Evolutionary conservation across 108 stramenopile genomes (phyloP), one percentile per base, ranked within the genome.

Genomic region (Parmales sp.): DNA sequence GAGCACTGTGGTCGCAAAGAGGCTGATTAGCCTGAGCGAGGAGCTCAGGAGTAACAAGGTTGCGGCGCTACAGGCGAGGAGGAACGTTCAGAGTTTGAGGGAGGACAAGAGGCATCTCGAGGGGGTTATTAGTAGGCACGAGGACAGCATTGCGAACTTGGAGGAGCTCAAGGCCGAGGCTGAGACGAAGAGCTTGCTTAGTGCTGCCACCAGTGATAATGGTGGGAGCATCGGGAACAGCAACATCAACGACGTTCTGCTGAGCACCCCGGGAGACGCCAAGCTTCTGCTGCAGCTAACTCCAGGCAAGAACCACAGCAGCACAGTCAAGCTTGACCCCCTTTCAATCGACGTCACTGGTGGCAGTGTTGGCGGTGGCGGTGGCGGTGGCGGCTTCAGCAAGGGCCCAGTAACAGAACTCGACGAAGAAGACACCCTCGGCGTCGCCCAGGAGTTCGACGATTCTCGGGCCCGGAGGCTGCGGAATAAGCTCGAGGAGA

Each of bases 51-150:
- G 26, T 0, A 34, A n/a, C 44, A 70, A 76, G 68, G 28, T 76
- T 0, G 71, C 51, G 1, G 43, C 60, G 13, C 45, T 73, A 23
- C 69, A 71, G 38, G 29, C 64, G 5, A 0, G 69, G 9, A 45
- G 76, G 22, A 45, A 76, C 50, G 51, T 73, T 8, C 39, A 45
- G 60, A 41, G 37, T 6, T 39, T 76, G 13, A 66, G 50, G 38
- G 68, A 76, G 0, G 76, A 76, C 29, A 76, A 64, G 46, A 11
- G 50, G 0, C 71, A 76, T 39, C 49, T 76, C 28, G 68, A 73
- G 19, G 37, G 38, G 8, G 38, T 68, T 31, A 41, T 63, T 28
- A 31, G 28, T 8, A 50, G 67, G 23, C 44, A 63, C 38, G 72
- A 73, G 29, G 72, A 73, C 8, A 51, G 45, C 29, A 68, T 73